Percentiles rank a stretch among this genome's conserved stretches.
phyloP scores from a whole-genome alignment of 805 yeast genomes.

The Suhomyces sp. region DNA sequence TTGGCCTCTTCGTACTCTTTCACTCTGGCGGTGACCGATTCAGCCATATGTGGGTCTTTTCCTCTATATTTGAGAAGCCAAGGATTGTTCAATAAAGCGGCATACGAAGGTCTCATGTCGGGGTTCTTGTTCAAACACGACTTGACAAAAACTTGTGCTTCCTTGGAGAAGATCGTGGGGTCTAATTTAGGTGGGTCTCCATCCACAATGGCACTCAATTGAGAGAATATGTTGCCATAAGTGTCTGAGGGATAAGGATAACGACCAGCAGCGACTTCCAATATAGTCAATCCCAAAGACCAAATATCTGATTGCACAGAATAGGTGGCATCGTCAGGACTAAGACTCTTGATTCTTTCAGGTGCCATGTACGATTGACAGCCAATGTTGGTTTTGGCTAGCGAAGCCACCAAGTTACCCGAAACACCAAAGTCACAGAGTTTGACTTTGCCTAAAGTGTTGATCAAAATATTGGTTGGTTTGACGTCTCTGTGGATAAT shows the following conservation, averaged over 20 bases:
- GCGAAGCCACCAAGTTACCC: constrained; percentile 90
- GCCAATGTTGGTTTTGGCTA: constrained; percentile 94
- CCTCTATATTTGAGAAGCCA: constrained; percentile 65
- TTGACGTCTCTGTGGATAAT: constrained; percentile 96
- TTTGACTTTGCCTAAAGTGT: constrained; percentile 81
- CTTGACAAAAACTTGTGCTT: constrained; percentile 78
- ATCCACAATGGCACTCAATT: constrained; percentile 84
- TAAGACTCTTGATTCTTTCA: constrained; percentile 77
- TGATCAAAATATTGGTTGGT: constrained; percentile 88
- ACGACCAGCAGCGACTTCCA: constrained; percentile 86
- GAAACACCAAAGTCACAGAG: constrained; percentile 95
- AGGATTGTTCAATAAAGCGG: constrained; percentile 70
- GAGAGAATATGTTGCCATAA: constrained; percentile 84
- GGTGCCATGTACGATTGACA: constrained; percentile 99
- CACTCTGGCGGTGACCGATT: constrained; percentile 23
- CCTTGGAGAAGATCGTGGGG: constrained; percentile 48
- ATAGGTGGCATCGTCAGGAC: constrained; percentile 75
- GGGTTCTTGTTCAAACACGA: constrained; percentile 80
- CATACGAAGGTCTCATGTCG: constrained; percentile 74
- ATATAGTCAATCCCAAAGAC: constrained; percentile 84
- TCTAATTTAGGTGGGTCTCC: constrained; percentile 27
- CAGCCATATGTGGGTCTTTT: constrained; percentile 29
- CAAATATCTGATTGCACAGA: constrained; percentile 94
- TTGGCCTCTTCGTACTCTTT: constrained; percentile 16
- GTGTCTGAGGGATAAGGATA: constrained; percentile 98